phyloP scores from a whole-genome alignment of 345 rosid species.

The Linum usitatissimum region DNA sequence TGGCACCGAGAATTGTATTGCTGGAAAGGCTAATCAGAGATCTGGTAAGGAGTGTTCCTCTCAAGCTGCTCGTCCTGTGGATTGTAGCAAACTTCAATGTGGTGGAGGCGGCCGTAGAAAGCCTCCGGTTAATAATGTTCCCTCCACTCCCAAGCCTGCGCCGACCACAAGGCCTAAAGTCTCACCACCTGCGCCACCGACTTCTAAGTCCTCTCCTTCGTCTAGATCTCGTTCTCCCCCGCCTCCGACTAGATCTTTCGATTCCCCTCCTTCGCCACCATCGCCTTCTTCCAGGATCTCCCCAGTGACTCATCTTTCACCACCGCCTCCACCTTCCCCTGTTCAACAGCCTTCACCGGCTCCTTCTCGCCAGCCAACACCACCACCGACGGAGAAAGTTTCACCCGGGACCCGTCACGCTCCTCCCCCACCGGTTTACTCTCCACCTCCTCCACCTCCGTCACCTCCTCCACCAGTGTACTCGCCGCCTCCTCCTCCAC shows the following conservation, averaged over 20 bases:
- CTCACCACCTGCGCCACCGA: neutral
- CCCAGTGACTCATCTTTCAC: conserved; percentile 23
- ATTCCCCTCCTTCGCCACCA: neutral
- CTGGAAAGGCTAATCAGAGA: neutral
- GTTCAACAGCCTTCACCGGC: conserved; percentile 7
- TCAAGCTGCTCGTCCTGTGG: neutral
- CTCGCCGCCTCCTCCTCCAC: conserved; percentile 27
- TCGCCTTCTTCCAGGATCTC: conserved; percentile 13
- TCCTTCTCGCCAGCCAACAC: conserved; percentile 30
- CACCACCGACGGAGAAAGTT: conserved; percentile 28
- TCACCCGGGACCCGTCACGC: conserved; percentile 26
- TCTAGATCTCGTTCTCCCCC: neutral
- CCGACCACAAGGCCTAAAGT: neutral
- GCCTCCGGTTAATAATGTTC: neutral
- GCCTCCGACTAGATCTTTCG: neutral
- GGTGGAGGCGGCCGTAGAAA: neutral
- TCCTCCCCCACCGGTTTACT: conserved; percentile 7
- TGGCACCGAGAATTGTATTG: neutral
- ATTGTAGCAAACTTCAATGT: neutral
- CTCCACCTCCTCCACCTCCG: neutral
- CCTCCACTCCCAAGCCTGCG: neutral
- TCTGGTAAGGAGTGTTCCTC: neutral
- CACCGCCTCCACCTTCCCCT: conserved; percentile 18
- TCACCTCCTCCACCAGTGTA: neutral
- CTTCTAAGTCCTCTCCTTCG: neutral